A percentile compares a stretch with the other conserved stretches of the same genome.
phyloP scores from a whole-genome alignment of 306 rosid genomes.

The Fragaria nilgerrensis region DNA sequence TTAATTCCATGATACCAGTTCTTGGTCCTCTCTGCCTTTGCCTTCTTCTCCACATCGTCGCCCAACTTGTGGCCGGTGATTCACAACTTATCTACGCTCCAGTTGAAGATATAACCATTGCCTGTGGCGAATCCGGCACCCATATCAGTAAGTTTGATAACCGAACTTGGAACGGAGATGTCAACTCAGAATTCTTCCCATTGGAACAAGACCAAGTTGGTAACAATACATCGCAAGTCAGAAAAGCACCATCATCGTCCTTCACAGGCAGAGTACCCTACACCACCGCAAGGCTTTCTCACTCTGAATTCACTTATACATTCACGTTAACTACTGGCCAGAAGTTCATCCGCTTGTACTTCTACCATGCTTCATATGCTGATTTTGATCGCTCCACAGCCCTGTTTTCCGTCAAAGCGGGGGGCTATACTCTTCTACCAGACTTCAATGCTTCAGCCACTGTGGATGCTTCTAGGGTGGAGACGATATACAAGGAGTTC shows the following conservation, averaged over 20 bases:
- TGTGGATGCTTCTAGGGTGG: not conserved
- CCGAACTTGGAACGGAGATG: constrained; percentile 22
- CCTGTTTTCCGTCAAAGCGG: constrained; percentile 15
- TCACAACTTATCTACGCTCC: not conserved
- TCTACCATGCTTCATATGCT: not conserved
- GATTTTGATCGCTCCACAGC: not conserved
- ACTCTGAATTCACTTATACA: constrained; percentile 12
- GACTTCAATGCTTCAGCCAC: constrained; percentile 18
- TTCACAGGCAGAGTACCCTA: not conserved
- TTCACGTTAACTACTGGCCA: constrained; percentile 1
- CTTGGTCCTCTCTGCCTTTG: not conserved
- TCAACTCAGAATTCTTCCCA: not conserved
- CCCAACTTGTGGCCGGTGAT: not conserved
- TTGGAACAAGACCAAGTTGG: rapidly evolving
- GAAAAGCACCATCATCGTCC: not conserved
- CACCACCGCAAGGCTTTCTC: not conserved
- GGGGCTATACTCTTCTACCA: constrained; percentile 9
- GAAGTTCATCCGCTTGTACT: constrained; percentile 20
- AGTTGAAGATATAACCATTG: not conserved
- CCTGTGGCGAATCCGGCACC: constrained; percentile 20
- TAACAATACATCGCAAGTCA: not conserved
- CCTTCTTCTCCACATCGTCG: not conserved
- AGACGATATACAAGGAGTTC: constrained; percentile 31
- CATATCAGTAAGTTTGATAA: not conserved
- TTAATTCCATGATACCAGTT: no score